Base-by-base conservation (phyloP, 352 stramenopile species). In the Globisporangium splendens region DNA sequence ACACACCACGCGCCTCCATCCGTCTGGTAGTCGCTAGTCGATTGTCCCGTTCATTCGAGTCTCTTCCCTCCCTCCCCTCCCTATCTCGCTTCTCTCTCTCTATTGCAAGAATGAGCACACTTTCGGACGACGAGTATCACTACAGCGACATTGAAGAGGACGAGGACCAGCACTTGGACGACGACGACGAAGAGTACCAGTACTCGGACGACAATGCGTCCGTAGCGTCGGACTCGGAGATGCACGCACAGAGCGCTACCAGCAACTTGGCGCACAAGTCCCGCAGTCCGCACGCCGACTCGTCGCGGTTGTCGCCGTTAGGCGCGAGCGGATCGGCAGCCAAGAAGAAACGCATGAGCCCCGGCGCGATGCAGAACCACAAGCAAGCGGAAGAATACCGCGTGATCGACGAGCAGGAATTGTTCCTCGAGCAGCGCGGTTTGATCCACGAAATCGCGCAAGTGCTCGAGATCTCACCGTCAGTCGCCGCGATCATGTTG, bases 321-420 rank as follows among this genome's bases (percentile, higher is more conserved):
- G 75, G 70, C 11, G 57, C 54, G 21, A 54, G 59, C 33, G 71
- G 68, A 1, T 87, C 71, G 15, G 74, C 72, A 24, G 70, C 67
- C 35, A 91, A 90, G 69, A 91, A 89, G 67, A 90, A 93, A 60
- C 76, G 78, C 15, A 69, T 91, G 38, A 86, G 59, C 18, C 58
- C 67, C 4, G 56, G 63, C 15, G 62, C 66, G n/a, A 57, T 85
- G 59, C 70, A 81, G 41, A 42, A 72, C 10, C 28, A 51, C 35
- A 54, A 28, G 51, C 72, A 61, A 5, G 57, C 62, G 8, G 68
- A 76, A 14, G 83, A 93, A 14, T 95, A 95, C 59, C 77, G 86
- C 57, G 86, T 95, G 41, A 92, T 95, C 44, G 81, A 95, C 54
- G 81, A 91, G 53, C 67, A 79, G 56, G 83, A 93, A 60, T 70